Evolutionary conservation across 2,329 filamentous ascomycete genomes (phyloP).

Genomic region (Trichoderma asperellum): DNA sequence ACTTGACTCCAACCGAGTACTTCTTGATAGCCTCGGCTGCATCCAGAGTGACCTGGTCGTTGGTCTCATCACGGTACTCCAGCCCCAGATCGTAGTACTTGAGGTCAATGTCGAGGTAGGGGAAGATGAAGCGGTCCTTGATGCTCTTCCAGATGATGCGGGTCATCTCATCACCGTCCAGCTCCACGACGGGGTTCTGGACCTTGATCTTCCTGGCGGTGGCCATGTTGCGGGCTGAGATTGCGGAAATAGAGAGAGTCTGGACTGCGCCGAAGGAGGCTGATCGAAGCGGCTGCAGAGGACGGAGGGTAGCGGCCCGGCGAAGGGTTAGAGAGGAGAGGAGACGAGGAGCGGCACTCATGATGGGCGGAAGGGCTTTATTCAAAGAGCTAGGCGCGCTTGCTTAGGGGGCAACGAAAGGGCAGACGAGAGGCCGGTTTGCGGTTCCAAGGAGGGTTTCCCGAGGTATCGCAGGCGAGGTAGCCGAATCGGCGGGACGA

Average conservation of each 20-base stretch:
- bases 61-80: conserved; percentile 92
- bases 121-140: conserved; percentile 98
- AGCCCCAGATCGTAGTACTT: conserved; percentile 98
- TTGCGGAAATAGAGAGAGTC: conserved; percentile 67
- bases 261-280: conserved; percentile 46
- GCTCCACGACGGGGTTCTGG: conserved; percentile 97
- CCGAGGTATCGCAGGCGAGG: neutral
- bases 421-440: neutral
- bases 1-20: conserved; percentile 98
- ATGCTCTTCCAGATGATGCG: conserved; percentile 99
- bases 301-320: conserved; percentile 35
- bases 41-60: conserved; percentile 94
- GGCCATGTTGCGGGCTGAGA: conserved; percentile 69
- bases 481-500: neutral
- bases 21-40: conserved; percentile 98
- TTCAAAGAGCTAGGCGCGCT: neutral
- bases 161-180: conserved; percentile 96
- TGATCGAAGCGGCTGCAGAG: conserved; percentile 46
- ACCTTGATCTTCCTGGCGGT: conserved; percentile 89
- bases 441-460: neutral
- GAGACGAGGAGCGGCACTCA: conserved; percentile 39
- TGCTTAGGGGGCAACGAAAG: neutral
- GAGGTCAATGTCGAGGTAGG: conserved; percentile 94
- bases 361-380: conserved; percentile 7
- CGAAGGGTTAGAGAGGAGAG: conserved; percentile 39